Conservation (phyloP, 257 asterid species). For the Jaltomata sinuosa region DNA sequence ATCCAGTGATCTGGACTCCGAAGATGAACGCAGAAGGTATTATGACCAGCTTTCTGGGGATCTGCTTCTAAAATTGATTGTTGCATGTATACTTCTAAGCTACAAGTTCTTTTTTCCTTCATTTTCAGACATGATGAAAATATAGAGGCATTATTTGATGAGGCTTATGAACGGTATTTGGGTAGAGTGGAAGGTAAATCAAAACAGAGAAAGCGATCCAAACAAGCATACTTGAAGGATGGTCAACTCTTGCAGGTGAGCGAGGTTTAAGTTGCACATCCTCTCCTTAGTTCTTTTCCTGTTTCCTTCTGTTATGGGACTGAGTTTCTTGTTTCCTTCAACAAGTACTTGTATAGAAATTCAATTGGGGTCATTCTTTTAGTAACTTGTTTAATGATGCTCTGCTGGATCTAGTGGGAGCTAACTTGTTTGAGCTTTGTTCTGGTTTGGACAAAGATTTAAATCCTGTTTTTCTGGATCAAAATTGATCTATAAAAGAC, state of each 20-base stretch:
- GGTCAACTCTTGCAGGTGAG: constrained; percentile 48
- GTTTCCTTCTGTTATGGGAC: background rate
- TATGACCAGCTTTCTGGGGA: background rate
- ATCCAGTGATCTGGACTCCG: constrained; percentile 75
- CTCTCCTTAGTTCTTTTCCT: background rate
- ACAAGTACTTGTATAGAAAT: background rate
- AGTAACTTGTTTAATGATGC: background rate
- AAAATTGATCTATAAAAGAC: background rate
- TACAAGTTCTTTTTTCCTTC: constrained; percentile 2
- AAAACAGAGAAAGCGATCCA: constrained; percentile 74
- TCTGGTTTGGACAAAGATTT: background rate
- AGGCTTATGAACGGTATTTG: constrained; percentile 64
- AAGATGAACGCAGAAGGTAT: constrained; percentile 77
- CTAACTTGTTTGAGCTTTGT: background rate
- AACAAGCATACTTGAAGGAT: constrained; percentile 41
- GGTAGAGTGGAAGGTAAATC: constrained; percentile 76
- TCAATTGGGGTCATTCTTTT: background rate
- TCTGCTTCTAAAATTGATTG: background rate
- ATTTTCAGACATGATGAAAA: constrained; percentile 62
- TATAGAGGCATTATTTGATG: constrained; percentile 64
- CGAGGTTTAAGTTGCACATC: background rate
- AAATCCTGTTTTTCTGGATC: background rate
- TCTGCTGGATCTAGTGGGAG: background rate
- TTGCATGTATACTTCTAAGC: background rate
- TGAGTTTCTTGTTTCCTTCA: background rate